These are phyloP conservation scores for Thermothielavioides terrestris DNA, from an alignment of 495 filamentous ascomycete species.

Conservation along the genomic window DNA sequence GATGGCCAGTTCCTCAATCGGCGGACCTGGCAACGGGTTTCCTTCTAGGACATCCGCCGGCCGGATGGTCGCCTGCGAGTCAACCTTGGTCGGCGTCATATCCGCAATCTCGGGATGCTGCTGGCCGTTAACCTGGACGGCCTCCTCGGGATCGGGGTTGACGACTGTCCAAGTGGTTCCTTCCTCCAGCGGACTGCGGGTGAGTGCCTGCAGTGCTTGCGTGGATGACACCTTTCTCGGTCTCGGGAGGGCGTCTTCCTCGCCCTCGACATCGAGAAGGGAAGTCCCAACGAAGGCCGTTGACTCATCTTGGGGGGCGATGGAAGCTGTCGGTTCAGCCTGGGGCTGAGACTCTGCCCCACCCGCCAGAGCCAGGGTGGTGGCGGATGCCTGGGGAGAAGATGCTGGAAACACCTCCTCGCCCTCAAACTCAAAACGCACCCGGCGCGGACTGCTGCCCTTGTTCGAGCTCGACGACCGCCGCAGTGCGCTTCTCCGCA, in stretches of 20 bases:
- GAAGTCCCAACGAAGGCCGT: constrained; percentile 16
- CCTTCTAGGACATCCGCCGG: background rate
- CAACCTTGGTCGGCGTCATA: background rate
- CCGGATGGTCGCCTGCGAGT: constrained; percentile 20
- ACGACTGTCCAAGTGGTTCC: constrained; percentile 37
- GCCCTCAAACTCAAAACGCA: constrained; percentile 46
- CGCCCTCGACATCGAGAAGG: constrained; percentile 27
- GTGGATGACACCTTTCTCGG: constrained; percentile 41
- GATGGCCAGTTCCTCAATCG: constrained; percentile 13
- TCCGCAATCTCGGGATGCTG: background rate
- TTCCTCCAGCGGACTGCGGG: constrained; percentile 36
- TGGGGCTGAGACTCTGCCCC: constrained; percentile 15
- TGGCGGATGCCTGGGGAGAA: constrained; percentile 28
- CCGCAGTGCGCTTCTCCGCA: constrained; percentile 42
- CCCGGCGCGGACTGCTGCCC: constrained; percentile 43
- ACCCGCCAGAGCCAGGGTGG: background rate
- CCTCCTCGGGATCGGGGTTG: constrained; percentile 28
- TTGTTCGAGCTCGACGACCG: constrained; percentile 39
- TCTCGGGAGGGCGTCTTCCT: constrained; percentile 33
- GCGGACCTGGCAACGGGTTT: constrained; percentile 8
- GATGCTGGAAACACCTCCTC: constrained; percentile 43
- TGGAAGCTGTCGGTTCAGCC: constrained; percentile 15
- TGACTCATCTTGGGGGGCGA: constrained; percentile 19
- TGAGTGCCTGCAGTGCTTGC: constrained; percentile 36
- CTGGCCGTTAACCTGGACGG: constrained; percentile 20